Evolutionary conservation across 2,329 filamentous ascomycete genomes (phyloP), one percentile per base, ranked within the genome.

Genomic region (Diaporthe australafricana): DNA sequence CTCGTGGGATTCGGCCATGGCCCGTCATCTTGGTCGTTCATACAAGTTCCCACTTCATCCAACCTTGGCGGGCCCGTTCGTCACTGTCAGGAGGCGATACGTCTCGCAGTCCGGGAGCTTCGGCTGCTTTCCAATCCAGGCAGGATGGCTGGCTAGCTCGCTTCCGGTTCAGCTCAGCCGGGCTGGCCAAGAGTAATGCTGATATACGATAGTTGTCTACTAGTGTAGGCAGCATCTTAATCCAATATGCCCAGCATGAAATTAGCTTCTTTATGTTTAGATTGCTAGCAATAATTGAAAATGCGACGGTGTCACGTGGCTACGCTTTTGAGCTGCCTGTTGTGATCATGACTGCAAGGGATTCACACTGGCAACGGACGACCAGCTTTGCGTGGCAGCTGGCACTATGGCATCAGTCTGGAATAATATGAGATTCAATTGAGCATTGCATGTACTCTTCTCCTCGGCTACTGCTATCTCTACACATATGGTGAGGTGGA

Each of bases 151-250:
- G 48, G 22, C 30, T 56, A 68, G 48, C 48, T 45, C 38, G 27
- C 20, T 35, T 25, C 38, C 50, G 16, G 25, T 27, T 45, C 65
- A 55, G 65, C 65, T 55, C 38, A 25, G 40, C 66, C 27, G 30
- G 66, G 66, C 52, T 68, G 27, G 66, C 22, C 40, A 56, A 30
- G 40, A 32, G 16, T n/a, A 27, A 57, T 68, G 40, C 52, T 20
- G 40, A 27, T 38, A n/a, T 50, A 65, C 30, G 60, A 65, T 50
- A 38, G 50, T 68, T 17, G 38, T 55, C 50, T 57, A 25, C 67
- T 72, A 72, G 66, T 63, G 56, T 57, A 72, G 70, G 70, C 70
- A 72, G 60, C 67, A 57, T 48, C 45, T 8, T 42, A 12, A 47
- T 38, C 25, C 14, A 50, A 12, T 17, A 20, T n/a, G 5, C 14